Base-by-base conservation (phyloP, 345 rosid species). In the Aurinia saxatilis region DNA sequence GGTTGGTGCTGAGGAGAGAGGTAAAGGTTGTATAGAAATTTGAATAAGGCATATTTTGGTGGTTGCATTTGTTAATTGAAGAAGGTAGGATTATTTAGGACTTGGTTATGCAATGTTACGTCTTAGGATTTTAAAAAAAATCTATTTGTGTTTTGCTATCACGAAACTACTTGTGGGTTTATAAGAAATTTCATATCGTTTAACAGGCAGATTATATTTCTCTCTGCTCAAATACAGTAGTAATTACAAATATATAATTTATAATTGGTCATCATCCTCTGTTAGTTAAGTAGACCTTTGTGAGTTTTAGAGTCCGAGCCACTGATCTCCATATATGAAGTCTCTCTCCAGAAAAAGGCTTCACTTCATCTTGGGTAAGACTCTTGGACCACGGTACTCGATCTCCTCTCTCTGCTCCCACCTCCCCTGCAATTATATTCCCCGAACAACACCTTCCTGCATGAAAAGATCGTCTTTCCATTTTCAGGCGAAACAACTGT, bases 381-480 rank as follows among this genome's bases (percentile, higher is more conserved):
- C 39, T 70, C 73, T 80, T 93, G 1, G 77, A 68, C 99, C 99
- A 87, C 12, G 88, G 82, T 13, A 82, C 91, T 30, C 95, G 58
- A 1, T 71, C 74, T 17, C 80, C 51, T 58, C 70, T 77, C 42
- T 81, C 75, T 4, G 96, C 95, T 73, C 99, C 99, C 72, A 73
- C n/a, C 72, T 57, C 97, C 99, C n/a, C 52, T 70, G 81, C 95
- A 85, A 48, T 71, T 74, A 39, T 77, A 93, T 68, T 93, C 99
- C 8, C 95, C 96, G 19, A 93, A 93, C 35, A 75, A 67, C 3
- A 60, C 88, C 8, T 90, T 84, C 72, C 99, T 92, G 87, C 77
- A 68, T 23, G 13, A 3, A 4, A 25, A 10, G 1, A 12, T 18
- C 7, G 19, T 34, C 8, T 31, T 7, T 16, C 15, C n/a, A 13